Evolutionary conservation across 208 protist genomes (phyloP), one percentile per base, ranked within the genome.

Genomic region (Angomonas ambiguus): DNA sequence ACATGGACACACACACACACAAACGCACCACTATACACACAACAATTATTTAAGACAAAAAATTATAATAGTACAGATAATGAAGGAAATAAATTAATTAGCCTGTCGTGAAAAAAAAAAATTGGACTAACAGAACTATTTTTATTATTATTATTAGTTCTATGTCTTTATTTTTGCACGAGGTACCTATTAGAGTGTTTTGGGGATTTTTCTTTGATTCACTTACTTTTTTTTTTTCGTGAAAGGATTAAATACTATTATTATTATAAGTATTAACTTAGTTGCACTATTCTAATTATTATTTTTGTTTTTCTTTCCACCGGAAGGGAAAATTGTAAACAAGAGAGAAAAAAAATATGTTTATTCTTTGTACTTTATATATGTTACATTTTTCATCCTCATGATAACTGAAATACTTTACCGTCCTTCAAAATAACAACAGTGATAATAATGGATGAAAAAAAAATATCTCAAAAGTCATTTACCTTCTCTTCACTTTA

Each of bases 1-100:
- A 62, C 35, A 62, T 24, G 13, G 28, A 62, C 45, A 62, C 35
- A 62, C 25, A 62, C 30, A 62, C 30, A 62, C 30, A 62, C 25
- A 51, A 22, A 41, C 18, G 45, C 30, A 62, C 35, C n/a, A 62
- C 11, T 11, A 48, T 48, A 18, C 18, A 48, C 18, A 18, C 18
- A 48, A 55, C 16, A 55, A 55, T 30, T 28, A 55, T 30, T 25
- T 28, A 55, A 20, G 22, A 55, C 49, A 55, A 20, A 55, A 20
- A 55, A 20, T 30, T 4, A 55, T 5, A 55, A 18, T 30, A 55
- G 24, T 30, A 55, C 13, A 18, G 8, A 41, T 41, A 41, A 13
- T 41, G 35, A 18, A 41, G 35, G n/a, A n/a, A 41, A 55, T 6
- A 25, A 55, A 11, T 55, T 18, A 25, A 18, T 6, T 18, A 4